Conservation (phyloP, 768 basidiomycete genomes). For the Hypholoma fasciculare region DNA sequence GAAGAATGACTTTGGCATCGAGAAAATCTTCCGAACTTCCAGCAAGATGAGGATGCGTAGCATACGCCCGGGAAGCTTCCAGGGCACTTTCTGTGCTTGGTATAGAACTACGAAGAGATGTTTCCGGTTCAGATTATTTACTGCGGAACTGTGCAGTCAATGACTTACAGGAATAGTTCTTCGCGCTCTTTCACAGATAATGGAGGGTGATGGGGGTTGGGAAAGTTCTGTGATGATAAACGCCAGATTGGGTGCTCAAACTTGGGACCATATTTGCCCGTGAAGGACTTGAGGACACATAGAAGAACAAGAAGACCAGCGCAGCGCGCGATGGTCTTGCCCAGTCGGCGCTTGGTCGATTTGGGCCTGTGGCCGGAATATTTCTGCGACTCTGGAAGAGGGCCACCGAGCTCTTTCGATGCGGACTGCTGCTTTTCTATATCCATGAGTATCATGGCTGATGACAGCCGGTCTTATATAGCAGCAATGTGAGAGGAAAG, state of each 20-base stretch:
- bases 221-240: conserved; percentile 7
- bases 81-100: conserved; percentile 61
- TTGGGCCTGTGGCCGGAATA: background rate
- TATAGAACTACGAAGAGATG: conserved; percentile 25
- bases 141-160: background rate
- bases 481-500: background rate
- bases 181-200: conserved; percentile 27
- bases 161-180: conserved; percentile 31
- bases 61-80: conserved; percentile 55
- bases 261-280: background rate
- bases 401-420: conserved; percentile 5
- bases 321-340: conserved; percentile 1
- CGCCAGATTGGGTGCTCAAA: conserved; percentile 1
- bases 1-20: conserved; percentile 67
- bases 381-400: background rate
- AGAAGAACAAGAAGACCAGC: conserved; percentile 7
- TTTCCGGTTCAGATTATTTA: background rate
- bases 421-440: conserved; percentile 20
- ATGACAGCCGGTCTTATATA: conserved; percentile 4
- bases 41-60: conserved; percentile 72
- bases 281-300: conserved; percentile 2
- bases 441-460: conserved; percentile 23
- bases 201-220: conserved; percentile 14
- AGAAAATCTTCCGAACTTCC: conserved; percentile 60
- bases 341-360: background rate